phyloP scores from a whole-genome alignment of 2,329 filamentous ascomycete genomes.

The Thelonectria rubi region DNA sequence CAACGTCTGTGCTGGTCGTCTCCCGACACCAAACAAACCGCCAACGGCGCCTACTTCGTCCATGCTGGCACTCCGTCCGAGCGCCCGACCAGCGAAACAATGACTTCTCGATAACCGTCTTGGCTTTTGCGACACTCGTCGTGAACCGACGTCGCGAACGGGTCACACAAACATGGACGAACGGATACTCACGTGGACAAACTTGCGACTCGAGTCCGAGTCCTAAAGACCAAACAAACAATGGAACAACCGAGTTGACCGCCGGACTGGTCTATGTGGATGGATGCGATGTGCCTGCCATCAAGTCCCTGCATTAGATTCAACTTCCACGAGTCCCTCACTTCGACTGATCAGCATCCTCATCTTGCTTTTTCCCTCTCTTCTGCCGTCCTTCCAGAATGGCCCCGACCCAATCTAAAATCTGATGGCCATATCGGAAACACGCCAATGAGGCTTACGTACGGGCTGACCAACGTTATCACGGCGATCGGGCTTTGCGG shows the following conservation, averaged over 20 bases:
- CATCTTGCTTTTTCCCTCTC: conserved; percentile 4
- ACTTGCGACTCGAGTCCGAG: not conserved
- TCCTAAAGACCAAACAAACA: not conserved
- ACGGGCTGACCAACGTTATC: not conserved
- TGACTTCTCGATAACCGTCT: not conserved
- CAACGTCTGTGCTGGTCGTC: not conserved
- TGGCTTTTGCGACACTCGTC: not conserved
- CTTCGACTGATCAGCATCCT: not conserved
- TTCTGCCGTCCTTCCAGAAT: conserved; percentile 2
- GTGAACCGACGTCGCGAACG: not conserved
- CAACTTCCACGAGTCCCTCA: conserved; percentile 1
- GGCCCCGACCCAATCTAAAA: conserved; percentile 1
- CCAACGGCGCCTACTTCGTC: not conserved
- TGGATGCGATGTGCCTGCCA: not conserved
- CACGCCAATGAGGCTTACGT: conserved; percentile 2
- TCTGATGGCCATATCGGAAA: not conserved
- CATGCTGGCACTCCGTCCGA: not conserved
- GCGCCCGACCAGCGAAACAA: not conserved
- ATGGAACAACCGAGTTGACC: not conserved
- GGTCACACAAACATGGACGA: not conserved
- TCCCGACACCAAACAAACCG: not conserved
- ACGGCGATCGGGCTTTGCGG: not conserved
- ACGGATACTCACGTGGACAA: not conserved
- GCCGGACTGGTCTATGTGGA: not conserved
- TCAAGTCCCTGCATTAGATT: conserved; percentile 9